Base-by-base conservation (phyloP, 2,329 filamentous ascomycete species). In the Beauveria sp. region DNA sequence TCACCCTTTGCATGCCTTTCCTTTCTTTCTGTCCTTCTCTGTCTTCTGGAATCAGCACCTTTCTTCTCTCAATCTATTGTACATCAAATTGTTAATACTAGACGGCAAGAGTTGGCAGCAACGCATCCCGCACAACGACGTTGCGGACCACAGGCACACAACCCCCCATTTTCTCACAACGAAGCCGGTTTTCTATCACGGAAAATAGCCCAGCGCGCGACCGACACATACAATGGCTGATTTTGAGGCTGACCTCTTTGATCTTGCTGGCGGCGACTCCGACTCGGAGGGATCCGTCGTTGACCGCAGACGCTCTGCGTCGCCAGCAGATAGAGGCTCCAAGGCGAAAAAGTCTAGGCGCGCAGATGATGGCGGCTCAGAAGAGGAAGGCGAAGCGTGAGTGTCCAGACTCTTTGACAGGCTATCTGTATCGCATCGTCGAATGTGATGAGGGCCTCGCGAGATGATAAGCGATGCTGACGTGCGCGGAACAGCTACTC, bases 181-280 rank as follows among this genome's bases (percentile, higher is more conserved):
- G 44, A 20, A 43, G n/a, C 26, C 44, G 30, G 30, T 22, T 10
- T 5, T 2, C 9, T 34, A 51, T 26, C 52, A 10, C n/a, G 37
- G 26, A 18, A n/a, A 48, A 43, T 28, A 59, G 34, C 18, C 16
- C 26, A 47, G 41, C 22, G 28, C 14, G 41, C 26, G 20, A 56
- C 43, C 28, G 6, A 37, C 16, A 50, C 16, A 61, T 63, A 81
- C 66, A 69, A 96, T 96, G 92, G 89, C 90, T 61, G 90, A 93
- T 71, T 84, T 97, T 67, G 93, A 97, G 72, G 92, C 93, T 69
- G 93, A 97, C 78, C 87, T 97, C 66, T 88, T 97, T 66, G 92
- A 91, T 70, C 86, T 97, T 66, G 94, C 92, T 59, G 94, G 91
- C 69, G 91, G 90, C 67, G 88, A 84, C 58, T 84, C 84, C 62